Conservation (phyloP, 805 yeast genomes). For the Candida michaelii region DNA sequence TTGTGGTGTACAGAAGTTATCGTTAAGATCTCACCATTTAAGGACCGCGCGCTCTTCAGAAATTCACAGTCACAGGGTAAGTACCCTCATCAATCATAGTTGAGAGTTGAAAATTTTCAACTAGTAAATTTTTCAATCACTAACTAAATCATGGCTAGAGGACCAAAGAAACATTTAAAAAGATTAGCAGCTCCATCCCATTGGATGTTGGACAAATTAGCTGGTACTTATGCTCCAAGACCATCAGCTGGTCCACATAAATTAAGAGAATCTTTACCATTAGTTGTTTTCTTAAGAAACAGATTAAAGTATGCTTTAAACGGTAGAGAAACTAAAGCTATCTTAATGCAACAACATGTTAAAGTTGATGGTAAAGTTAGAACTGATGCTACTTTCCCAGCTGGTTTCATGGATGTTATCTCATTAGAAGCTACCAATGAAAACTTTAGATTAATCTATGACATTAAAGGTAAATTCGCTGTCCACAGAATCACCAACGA, state of each 20-base stretch:
- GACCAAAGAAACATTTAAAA: slow-evolving; percentile 91
- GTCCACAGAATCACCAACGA: slow-evolving; percentile 99
- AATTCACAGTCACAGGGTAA: slow-evolving; percentile 11
- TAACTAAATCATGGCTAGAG: slow-evolving; percentile 12
- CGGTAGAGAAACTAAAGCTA: slow-evolving; percentile 98
- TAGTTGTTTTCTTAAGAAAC: slow-evolving; percentile 96
- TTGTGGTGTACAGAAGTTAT: too few relatives aligned
- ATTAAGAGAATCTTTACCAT: slow-evolving; percentile 96
- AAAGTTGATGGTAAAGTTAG: slow-evolving; percentile 99
- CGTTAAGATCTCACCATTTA: too few relatives aligned
- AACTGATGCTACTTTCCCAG: slow-evolving; percentile 98
- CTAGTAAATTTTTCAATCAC: slow-evolving; percentile 5
- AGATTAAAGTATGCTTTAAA: slow-evolving; percentile 97
- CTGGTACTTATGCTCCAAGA: slow-evolving; percentile 99
- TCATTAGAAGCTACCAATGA: slow-evolving; percentile 97
- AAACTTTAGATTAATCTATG: slow-evolving; percentile 98
- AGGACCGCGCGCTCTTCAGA: too few relatives aligned
- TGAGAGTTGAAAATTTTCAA: slow-evolving; percentile 2
- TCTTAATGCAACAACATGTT: slow-evolving; percentile 96
- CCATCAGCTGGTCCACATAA: slow-evolving; percentile 99
- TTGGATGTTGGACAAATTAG: slow-evolving; percentile 99
- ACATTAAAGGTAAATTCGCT: slow-evolving; percentile 98
- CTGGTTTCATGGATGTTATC: slow-evolving; percentile 99
- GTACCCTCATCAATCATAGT: slow-evolving; percentile 1
- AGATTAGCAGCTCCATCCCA: slow-evolving; percentile 99